A percentile compares a stretch with the other conserved stretches of the same genome.
Evolutionary conservation across 495 filamentous ascomycete species (phyloP).

Genomic region (Penicillium tannophilum): DNA sequence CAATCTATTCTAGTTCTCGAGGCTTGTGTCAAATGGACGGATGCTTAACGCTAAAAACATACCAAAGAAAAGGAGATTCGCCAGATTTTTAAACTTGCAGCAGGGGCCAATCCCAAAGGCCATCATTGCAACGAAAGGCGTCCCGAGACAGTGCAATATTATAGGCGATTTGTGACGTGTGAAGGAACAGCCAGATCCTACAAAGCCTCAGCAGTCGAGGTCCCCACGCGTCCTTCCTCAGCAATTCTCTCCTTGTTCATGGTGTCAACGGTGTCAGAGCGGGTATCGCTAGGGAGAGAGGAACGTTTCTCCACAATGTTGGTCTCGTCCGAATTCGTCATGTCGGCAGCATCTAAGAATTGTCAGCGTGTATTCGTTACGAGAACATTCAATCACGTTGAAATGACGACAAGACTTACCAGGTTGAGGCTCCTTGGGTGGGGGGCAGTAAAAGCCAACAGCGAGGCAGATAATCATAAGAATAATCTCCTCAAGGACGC

Average conservation of each 20-base stretch:
- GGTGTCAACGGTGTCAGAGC: neutral
- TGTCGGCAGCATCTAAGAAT: constrained; percentile 3
- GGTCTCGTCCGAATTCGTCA: neutral
- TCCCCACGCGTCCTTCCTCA: constrained; percentile 1
- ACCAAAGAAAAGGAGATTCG: neutral
- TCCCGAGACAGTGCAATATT: neutral
- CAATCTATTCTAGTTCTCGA: constrained; percentile 3
- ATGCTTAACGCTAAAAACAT: neutral
- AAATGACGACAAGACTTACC: constrained; percentile 1
- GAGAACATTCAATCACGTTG: neutral
- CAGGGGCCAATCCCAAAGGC: neutral
- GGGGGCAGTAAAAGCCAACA: constrained; percentile 13
- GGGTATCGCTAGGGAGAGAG: neutral
- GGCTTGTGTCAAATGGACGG: constrained; percentile 3
- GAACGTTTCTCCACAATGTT: neutral
- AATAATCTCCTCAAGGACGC: constrained; percentile 19
- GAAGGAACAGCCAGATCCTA: constrained; percentile 1
- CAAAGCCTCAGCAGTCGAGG: neutral
- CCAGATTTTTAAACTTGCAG: neutral
- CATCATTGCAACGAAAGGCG: constrained; percentile 1
- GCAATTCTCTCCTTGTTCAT: constrained; percentile 1
- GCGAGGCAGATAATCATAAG: constrained; percentile 17
- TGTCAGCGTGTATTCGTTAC: neutral
- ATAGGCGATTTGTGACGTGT: neutral
- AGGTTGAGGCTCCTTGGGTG: constrained; percentile 5